Base-by-base conservation (phyloP, 2,329 filamentous ascomycete genomes). In the Colletotrichum endophyticum region DNA sequence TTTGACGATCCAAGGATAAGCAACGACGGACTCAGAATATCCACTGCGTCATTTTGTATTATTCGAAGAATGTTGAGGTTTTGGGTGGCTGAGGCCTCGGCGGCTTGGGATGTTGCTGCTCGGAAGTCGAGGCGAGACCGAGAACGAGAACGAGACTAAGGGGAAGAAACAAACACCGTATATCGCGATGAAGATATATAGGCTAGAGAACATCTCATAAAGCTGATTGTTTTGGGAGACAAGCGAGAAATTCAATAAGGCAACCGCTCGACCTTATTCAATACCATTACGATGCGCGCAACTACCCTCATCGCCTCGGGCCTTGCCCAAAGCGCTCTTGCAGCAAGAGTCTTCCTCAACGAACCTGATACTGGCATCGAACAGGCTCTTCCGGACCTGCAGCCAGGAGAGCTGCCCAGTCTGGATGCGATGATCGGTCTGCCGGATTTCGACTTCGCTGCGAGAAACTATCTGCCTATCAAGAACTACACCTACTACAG, bases 401-500 rank as follows among this genome's bases (percentile, higher is more conserved):
- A 83, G 11, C 77, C 76, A 1, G 85, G 84, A 59, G 34, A 80
- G 44, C 83, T 91, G 56, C 87, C 89, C 11, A 80, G 85, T 63
- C 81, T 91, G 8, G 80, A 84, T 13, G 79, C 83, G 66, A 86
- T 91, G 57, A 81, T 88, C 15, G 89, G 88, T 19, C 83, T 91
- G 8, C 88, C 86, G 1, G 90, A 91, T 82, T 91, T 91, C 78
- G 88, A 91, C 56, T 90, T 85, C 82, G 87, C 87, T 4, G 89
- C 89, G 25, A 84, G 88, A 70, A 85, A 86, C 68, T 86, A 87
- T 78, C 85, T 91, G 79, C 86, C 88, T 72, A 75, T 79, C 15
- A 79, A 82, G 28, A 86, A 88, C 79, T 91, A 89, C 82, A 89
- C 89, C 16, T 91, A 90, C 82, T 91, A 91, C 82, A 87, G 89